Evolutionary conservation across 805 yeast genomes (phyloP), one percentile per base, ranked within the genome.

Genomic region (Yarrowia sp.): DNA sequence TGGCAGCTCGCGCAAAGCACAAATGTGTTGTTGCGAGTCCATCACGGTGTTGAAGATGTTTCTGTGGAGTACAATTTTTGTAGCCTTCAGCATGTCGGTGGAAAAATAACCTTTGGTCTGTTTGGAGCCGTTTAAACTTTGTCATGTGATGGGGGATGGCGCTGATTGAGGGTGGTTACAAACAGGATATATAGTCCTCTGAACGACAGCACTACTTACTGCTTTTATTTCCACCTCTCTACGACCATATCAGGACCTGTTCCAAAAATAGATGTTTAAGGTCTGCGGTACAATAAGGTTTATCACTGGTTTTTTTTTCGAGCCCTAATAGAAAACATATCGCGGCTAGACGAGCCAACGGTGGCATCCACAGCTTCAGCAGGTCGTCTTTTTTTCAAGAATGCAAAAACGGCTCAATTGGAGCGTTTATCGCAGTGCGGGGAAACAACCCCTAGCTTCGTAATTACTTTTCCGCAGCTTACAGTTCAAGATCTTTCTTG

Each of bases 41-140:
- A 44, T 44, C 18, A n/a, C 44, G 44, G 8, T 39, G 8, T 13
- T 39, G 10, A 16, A 16, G 32, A 25, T 25, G 32, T 42, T 42
- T 42, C 9, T 10, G 10, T 12, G n/a, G 22, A 27, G 49, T 16
- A 25, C 32, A 25, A 16, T 25, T 42, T 42, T 42, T 42, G 21
- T 42, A 21, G 16, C 35, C 35, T 27, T 44, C 36, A 27, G 6
- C 32, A 25, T 27, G 51, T 18, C 29, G 9, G 51, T 44, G 18
- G 51, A 18, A 19, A 19, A 29, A 13, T 44, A 27, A 44, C 16
- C 10, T 44, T 44, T 13, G 9, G 12, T 2, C 16, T 27, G 25
- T 29, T 29, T 29, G 24, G 35, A 44, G 51, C 51, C 51, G 51
- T 44, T 44, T 44, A 44, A 44, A 44, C 51, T 44, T 16, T 44